Base-by-base conservation (phyloP, 306 rosid species). In the Ormosia semicastrata region DNA sequence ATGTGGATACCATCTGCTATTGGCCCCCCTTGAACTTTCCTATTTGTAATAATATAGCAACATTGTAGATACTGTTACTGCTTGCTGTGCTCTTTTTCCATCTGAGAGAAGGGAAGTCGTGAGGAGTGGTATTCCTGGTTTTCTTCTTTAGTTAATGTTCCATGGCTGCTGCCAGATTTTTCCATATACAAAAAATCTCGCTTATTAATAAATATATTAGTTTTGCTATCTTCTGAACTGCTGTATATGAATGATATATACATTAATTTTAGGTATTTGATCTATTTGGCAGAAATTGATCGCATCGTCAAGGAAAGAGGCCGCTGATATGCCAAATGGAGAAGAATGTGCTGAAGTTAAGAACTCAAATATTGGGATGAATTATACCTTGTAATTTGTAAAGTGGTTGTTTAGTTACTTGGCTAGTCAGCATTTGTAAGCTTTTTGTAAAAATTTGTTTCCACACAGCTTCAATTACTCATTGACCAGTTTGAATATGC, bases 391-490 rank as follows among this genome's bases (percentile, higher is more conserved):
- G 80, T n/a, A 52, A 14, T 52, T 52, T 52, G 17, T 85, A 71
- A 76, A 81, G 66, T 7, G 73, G 71, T 56, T 66, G 71, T 76
- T 71, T 81, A 82, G 49, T 63, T 54, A 59, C 32, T 69, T 74
- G 0, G 24, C 24, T 24, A 24, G 24, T 24, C 24, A 29, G 71
- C 60, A 54, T 53, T 65, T 81, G 62, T 71, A 41, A 76, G 82
- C 2, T 14, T 68, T 13, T 80, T 60, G 60, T 72, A 40, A 56
- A 56, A 70, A 68, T 75, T 69, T 65, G 85, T 75, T 66, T 60
- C 40, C 41, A 57, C 54, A 29, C 43, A 37, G 53, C 52, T 57
- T 74, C 66, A 67, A 67, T 79, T 1, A 36, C 77, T 63, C 71
- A 37, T 43, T 66, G 76, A 59, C 66, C 44, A 40, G 80, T 75